Conservation (phyloP, 768 basidiomycete species). For the Rubroboletus pulcherrimus region DNA sequence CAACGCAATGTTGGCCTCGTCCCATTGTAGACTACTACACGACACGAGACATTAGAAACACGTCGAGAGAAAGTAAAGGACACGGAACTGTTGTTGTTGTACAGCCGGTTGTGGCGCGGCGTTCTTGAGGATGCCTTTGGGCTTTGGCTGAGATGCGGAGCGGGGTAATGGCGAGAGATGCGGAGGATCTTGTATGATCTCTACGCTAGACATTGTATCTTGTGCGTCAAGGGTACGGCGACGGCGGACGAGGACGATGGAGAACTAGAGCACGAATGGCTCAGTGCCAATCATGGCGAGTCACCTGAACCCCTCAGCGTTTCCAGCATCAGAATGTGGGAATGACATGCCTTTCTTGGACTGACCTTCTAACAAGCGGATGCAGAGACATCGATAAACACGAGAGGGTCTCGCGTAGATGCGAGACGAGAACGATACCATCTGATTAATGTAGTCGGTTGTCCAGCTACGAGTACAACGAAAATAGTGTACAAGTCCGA, state of each 20-base stretch:
- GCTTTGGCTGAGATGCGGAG: constrained; percentile 66
- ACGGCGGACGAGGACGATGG: neutral
- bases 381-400: neutral
- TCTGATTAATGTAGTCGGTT: neutral
- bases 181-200: constrained; percentile 39
- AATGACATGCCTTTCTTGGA: constrained; percentile 24
- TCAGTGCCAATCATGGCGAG: neutral
- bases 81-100: constrained; percentile 54
- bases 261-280: neutral
- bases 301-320: constrained; percentile 13
- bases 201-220: constrained; percentile 23
- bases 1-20: constrained; percentile 87
- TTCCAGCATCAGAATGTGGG: constrained; percentile 14
- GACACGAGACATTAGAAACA: neutral
- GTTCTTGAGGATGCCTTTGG: constrained; percentile 90
- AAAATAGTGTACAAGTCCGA: constrained; percentile 7
- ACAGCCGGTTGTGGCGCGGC: constrained; percentile 42
- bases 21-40: constrained; percentile 79
- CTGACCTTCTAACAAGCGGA: neutral
- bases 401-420: neutral
- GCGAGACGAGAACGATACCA: neutral
- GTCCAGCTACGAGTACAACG: neutral
- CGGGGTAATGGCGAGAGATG: constrained; percentile 51
- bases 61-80: neutral
- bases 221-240: neutral